Conservation (phyloP, 805 yeast genomes). For the Candida ovalis region DNA sequence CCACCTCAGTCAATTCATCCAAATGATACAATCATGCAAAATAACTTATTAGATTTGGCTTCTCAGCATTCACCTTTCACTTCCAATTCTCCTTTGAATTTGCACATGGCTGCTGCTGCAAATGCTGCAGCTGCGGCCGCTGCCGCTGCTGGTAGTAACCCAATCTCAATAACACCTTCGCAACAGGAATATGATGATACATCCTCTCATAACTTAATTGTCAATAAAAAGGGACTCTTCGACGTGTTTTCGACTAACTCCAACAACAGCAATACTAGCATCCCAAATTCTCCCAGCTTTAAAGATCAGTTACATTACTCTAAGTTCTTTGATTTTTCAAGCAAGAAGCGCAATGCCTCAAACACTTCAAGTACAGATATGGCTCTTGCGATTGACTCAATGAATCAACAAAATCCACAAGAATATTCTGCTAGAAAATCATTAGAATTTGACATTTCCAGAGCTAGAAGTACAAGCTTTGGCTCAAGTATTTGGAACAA, state of each 20-base stretch:
- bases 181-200: conserved; percentile 12
- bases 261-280: conserved; percentile 14
- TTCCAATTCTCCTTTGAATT: conserved; percentile 11
- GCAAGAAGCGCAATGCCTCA: conserved; percentile 11
- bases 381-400: conserved; percentile 3
- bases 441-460: conserved; percentile 15
- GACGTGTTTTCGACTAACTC: conserved; percentile 16
- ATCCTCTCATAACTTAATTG: conserved; percentile 5
- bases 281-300: conserved; percentile 19
- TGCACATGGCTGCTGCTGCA: conserved; percentile 6
- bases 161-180: neutral
- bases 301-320: conserved; percentile 14
- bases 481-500: conserved; percentile 35
- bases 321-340: conserved; percentile 18
- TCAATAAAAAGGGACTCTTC: conserved; percentile 16
- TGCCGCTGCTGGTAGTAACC: neutral
- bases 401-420: conserved; percentile 7
- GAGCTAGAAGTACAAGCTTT: conserved; percentile 33
- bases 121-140: neutral
- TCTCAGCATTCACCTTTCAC: conserved; percentile 17
- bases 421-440: conserved; percentile 5
- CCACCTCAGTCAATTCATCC: conserved; percentile 6
- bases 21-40: neutral
- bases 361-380: conserved; percentile 9
- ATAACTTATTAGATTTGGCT: conserved; percentile 11